Percentiles rank a stretch among this genome's conserved stretches.
Conservation (phyloP, 768 basidiomycete genomes). For the Mycena vulgaris region DNA sequence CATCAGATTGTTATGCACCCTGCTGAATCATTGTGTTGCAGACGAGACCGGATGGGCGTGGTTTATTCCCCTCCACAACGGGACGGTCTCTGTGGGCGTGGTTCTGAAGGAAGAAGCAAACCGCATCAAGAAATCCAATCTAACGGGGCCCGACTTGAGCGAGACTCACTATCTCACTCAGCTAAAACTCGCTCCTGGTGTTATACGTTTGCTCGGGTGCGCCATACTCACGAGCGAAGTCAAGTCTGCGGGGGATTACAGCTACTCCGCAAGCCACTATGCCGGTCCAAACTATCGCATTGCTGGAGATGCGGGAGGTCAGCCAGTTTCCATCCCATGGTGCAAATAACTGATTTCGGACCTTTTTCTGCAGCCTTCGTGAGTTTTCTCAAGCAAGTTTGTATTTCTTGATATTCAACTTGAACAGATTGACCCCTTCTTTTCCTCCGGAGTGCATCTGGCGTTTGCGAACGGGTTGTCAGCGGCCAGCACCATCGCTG, state of each 20-base stretch:
- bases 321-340: not conserved
- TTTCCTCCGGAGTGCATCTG: constrained; percentile 41
- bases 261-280: constrained; percentile 19
- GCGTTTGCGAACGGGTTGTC: constrained; percentile 49
- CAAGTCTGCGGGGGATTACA: constrained; percentile 15
- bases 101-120: constrained; percentile 51
- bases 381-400: not conserved
- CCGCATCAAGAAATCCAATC: constrained; percentile 34
- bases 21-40: constrained; percentile 26
- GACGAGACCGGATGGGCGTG: constrained; percentile 59
- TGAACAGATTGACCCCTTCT: constrained; percentile 19
- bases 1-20: not conserved
- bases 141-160: too few relatives aligned
- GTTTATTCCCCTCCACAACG: constrained; percentile 54
- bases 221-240: constrained; percentile 6
- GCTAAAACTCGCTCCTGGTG: constrained; percentile 7
- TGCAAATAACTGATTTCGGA: not conserved
- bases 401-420: not conserved
- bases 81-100: constrained; percentile 55
- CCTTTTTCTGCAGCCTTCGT: constrained; percentile 11
- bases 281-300: constrained; percentile 19
- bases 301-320: constrained; percentile 25
- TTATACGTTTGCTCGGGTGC: not conserved
- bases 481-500: constrained; percentile 53
- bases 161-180: not conserved